Evolutionary conservation across 2,329 filamentous ascomycete genomes (phyloP), one percentile per base, ranked within the genome.

Genomic region (Ceratocystis cubensis): DNA sequence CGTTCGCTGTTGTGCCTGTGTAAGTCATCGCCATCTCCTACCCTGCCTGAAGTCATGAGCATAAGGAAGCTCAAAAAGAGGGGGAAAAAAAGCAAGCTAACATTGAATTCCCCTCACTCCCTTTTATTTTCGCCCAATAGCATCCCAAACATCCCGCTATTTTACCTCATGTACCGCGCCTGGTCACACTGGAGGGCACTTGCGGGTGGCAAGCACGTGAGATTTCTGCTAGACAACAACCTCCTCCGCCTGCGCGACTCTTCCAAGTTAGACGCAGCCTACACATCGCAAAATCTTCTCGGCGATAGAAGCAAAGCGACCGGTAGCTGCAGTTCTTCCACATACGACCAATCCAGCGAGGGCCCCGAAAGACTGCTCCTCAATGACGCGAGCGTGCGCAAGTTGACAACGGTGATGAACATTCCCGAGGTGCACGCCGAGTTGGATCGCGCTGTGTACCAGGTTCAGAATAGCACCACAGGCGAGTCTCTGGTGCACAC

Each of bases 121-220:
- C 37, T 41, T 41, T 5, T 13, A 28, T 41, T 41, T 41, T 41
- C 13, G 10, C 37, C 10, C 37, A 41, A 41, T 41, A 95, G 90
- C 69, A 82, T 96, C 69, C 92, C 93, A 45, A 96, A 99, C 74
- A 80, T 99, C 13, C 94, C 94, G 20, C 97, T 97, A 80, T 97
- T 97, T 79, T 99, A 97, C 75, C 83, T 97, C 50, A 84, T 84
- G 20, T 99, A 95, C 78, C 84, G 94, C 70, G 88, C 91, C 30
- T 97, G 89, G 88, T 95, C 89, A 22, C 91, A 96, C 76, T 96
- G 89, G 85, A 84, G 88, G 78, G 94, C 94, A 65, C 78, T 96
- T 65, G 84, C 85, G 46, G 94, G 94, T 65, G 92, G 91, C 22
- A 88, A 85, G 72, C 89, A 97, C 74, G 78, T 97, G 44, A 84